Conservation (phyloP, 805 yeast genomes). For the Kuraishia hungarica region DNA sequence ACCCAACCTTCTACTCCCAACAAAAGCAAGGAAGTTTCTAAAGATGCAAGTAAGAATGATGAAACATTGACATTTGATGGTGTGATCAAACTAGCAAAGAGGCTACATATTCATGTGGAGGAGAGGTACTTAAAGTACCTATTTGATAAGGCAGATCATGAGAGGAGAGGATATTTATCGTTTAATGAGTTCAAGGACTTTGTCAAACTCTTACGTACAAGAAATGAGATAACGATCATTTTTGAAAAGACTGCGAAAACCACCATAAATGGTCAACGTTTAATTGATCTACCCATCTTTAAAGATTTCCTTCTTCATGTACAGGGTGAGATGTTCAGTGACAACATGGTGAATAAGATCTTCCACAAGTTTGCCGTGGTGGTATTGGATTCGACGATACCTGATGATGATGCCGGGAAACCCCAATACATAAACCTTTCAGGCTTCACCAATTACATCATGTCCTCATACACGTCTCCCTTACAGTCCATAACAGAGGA, state of each 20-base stretch:
- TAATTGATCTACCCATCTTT: constrained; percentile 24
- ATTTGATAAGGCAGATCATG: constrained; percentile 47
- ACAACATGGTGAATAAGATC: constrained; percentile 18
- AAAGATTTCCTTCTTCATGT: constrained; percentile 31
- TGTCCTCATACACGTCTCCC: constrained; percentile 23
- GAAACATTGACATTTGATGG: constrained; percentile 49
- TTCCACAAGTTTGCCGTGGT: constrained; percentile 28
- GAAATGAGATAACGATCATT: constrained; percentile 52
- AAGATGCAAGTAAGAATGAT: too few relatives aligned
- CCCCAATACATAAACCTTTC: constrained; percentile 14
- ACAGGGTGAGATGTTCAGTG: constrained; percentile 37
- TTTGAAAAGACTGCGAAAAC: constrained; percentile 24
- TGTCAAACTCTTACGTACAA: constrained; percentile 54
- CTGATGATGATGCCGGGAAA: constrained; percentile 7
- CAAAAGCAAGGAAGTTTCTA: constrained; percentile 16
- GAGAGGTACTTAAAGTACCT: constrained; percentile 34
- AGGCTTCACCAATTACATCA: constrained; percentile 20
- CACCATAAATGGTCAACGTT: constrained; percentile 6
- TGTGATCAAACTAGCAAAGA: constrained; percentile 52
- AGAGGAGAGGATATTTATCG: constrained; percentile 41
- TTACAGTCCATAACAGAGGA: constrained; percentile 22
- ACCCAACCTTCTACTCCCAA: background rate
- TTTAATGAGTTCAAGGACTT: constrained; percentile 72
- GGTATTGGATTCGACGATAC: constrained; percentile 5
- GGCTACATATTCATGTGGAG: constrained; percentile 68